A percentile compares a stretch with the other conserved stretches of the same genome.
These are phyloP conservation scores for Lactarius evosmus DNA, from an alignment of 768 basidiomycete species.

Conservation along the genomic window DNA sequence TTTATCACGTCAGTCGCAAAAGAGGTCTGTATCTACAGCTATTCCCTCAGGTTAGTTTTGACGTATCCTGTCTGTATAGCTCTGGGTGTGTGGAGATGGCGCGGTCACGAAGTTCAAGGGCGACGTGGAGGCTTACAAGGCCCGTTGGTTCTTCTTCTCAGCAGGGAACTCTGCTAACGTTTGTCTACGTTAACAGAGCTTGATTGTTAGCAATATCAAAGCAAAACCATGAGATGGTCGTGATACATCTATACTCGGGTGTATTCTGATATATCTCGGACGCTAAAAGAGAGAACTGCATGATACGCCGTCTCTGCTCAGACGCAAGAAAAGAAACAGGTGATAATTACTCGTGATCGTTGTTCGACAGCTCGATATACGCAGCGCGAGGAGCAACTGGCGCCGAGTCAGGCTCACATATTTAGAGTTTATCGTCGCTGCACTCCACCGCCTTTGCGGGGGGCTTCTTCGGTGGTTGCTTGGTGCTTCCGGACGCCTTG, in stretches of 20 bases:
- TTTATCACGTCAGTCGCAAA: conserved; percentile 89
- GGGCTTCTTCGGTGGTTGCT: conserved; percentile 29
- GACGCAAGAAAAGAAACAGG: conserved; percentile 45
- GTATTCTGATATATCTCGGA: conserved; percentile 11
- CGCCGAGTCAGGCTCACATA: conserved; percentile 42
- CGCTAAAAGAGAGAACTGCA: neutral
- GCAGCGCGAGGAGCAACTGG: conserved; percentile 40
- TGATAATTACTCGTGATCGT: conserved; percentile 37
- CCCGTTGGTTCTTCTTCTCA: conserved; percentile 31
- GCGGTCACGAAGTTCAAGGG: conserved; percentile 81
- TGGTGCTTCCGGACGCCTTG: conserved; percentile 59
- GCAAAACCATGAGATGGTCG: conserved; percentile 30
- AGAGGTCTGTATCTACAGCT: conserved; percentile 50
- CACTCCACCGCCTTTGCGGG: conserved; percentile 33
- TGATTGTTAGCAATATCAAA: conserved; percentile 37
- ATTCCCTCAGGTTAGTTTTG: conserved; percentile 4
- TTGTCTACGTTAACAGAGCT: conserved; percentile 5
- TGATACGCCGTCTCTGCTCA: conserved; percentile 30
- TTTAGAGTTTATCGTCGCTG: conserved; percentile 43
- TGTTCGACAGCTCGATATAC: conserved; percentile 43
- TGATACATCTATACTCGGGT: conserved; percentile 3
- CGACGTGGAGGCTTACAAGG: conserved; percentile 92
- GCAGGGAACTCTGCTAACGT: neutral
- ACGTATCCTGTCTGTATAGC: conserved; percentile 40
- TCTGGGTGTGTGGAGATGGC: conserved; percentile 91